Evolutionary conservation across 345 rosid genomes (phyloP).

Genomic region (Hevea brasiliensis): DNA sequence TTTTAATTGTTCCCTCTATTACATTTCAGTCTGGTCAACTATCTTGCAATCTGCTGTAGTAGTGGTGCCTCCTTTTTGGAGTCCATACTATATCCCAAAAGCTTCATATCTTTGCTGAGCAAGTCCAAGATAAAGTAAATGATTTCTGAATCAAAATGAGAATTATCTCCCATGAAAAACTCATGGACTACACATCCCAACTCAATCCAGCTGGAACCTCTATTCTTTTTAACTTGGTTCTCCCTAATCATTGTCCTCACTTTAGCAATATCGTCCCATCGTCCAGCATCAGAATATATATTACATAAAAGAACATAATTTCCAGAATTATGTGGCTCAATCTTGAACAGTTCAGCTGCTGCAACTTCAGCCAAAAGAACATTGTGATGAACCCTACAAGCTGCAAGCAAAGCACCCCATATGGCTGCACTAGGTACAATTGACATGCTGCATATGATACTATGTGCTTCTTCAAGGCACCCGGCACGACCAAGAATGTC

Average conservation of each 20-base stretch:
- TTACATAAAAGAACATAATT: slow-evolving; percentile 34
- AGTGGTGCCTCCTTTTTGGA: too few species aligned
- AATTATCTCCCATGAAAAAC: slow-evolving; percentile 38
- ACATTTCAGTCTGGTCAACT: too few species aligned
- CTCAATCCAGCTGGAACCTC: slow-evolving; percentile 42
- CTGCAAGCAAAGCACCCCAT: slow-evolving; percentile 41
- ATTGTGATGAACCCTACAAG: slow-evolving; percentile 32
- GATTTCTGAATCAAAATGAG: slow-evolving; percentile 37
- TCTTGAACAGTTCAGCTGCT: slow-evolving; percentile 34
- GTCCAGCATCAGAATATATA: slow-evolving; percentile 33
- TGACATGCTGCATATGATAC: slow-evolving; percentile 26
- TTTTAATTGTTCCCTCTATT: too few species aligned
- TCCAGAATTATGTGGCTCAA: slow-evolving; percentile 41
- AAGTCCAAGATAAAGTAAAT: slow-evolving; percentile 24
- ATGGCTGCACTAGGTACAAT: slow-evolving; percentile 22
- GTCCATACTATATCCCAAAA: slow-evolving; percentile 23
- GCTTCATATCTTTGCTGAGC: slow-evolving; percentile 29
- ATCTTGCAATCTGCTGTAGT: too few species aligned
- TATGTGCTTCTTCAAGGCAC: slow-evolving; percentile 33
- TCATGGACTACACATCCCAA: slow-evolving; percentile 32
- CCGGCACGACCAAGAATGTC: slow-evolving; percentile 41
- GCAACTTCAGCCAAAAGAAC: slow-evolving; percentile 33
- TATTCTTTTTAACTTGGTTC: slow-evolving; percentile 33
- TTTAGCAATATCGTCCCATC: slow-evolving; percentile 32
- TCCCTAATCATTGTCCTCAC: slow-evolving; percentile 34